Evolutionary conservation across 306 rosid genomes (phyloP), one percentile per base, ranked within the genome.

Genomic region (Cucurbita ficifolia): DNA sequence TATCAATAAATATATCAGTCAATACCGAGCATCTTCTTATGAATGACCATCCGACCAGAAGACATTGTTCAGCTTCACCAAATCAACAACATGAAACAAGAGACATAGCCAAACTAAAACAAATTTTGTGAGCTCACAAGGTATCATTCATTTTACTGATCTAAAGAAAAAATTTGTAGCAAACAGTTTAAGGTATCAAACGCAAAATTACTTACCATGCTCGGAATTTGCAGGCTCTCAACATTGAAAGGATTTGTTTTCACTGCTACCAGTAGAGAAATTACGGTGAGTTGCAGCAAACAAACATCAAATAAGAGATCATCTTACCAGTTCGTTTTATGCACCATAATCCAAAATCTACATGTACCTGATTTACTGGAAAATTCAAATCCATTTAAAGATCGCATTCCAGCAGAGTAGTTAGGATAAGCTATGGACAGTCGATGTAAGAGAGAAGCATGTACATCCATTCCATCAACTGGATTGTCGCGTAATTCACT

Each of bases 351-450:
- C 0, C 16, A 24, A 42, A 82, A 67, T 60, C 46, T 42, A 0
- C 45, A 10, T 22, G 22, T 76, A 84, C 96, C 96, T 74, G 88
- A 73, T 79, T 84, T 84, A 81, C 79, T 75, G 40, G 96, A 85
- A 77, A 88, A 78, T 14, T 84, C 89, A 79, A 85, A 79, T 51
- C 90, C 91, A 77, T 81, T 81, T 11, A 87, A 77, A 61, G 87
- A 79, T 51, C 81, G 81, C 62, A 88, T 70, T 12, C 88, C 82
- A 39, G 83, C 79, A 39, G 87, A 80, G 62, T 74, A 85, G 21
- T 81, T 80, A 74, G 92, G 88, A 78, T 77, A 84, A 70, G 84
- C 92, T 73, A 87, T 59, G 74, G 90, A 90, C 80, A 93, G 62
- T 29, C 81, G 79, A 22, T 79, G 91, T 48, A 93, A 68, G 76